Conservation (phyloP, 352 stramenopile species). For the Thalassiosira sp. region DNA sequence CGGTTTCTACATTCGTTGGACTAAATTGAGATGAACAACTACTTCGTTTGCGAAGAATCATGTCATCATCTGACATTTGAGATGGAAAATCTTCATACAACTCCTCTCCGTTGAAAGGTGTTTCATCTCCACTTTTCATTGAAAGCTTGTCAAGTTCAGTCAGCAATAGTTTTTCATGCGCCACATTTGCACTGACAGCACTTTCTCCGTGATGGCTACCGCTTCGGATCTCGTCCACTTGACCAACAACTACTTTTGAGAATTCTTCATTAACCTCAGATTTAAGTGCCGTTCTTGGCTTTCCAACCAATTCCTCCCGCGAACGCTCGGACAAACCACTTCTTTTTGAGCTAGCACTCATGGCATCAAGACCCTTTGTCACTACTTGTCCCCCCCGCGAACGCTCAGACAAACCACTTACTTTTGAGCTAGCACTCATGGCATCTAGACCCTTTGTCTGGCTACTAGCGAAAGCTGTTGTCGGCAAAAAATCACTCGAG, state of each 20-base stretch:
- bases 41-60: slow-evolving; percentile 15
- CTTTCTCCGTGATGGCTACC: slow-evolving; percentile 8
- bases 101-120: slow-evolving; percentile 13
- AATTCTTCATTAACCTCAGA: background rate
- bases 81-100: slow-evolving; percentile 50
- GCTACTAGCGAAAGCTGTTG: background rate
- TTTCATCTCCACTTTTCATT: slow-evolving; percentile 31
- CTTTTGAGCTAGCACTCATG: slow-evolving; percentile 12
- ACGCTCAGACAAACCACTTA: slow-evolving; percentile 15
- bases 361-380: slow-evolving; percentile 6
- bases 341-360: slow-evolving; percentile 12
- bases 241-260: background rate
- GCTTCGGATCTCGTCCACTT: slow-evolving; percentile 11
- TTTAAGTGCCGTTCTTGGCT: background rate
- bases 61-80: slow-evolving; percentile 12
- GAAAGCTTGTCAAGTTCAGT: slow-evolving; percentile 10
- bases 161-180: background rate
- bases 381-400: slow-evolving; percentile 3
- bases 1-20: slow-evolving; percentile 29
- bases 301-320: slow-evolving; percentile 5
- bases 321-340: slow-evolving; percentile 15
- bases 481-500: background rate
- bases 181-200: background rate
- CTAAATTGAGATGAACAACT: slow-evolving; percentile 7
- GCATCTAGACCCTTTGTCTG: slow-evolving; percentile 9